Percentiles rank a stretch among this genome's conserved stretches.
Conservation (phyloP, 176 grass and related monocot genomes). For the Pontederia paniculata region DNA sequence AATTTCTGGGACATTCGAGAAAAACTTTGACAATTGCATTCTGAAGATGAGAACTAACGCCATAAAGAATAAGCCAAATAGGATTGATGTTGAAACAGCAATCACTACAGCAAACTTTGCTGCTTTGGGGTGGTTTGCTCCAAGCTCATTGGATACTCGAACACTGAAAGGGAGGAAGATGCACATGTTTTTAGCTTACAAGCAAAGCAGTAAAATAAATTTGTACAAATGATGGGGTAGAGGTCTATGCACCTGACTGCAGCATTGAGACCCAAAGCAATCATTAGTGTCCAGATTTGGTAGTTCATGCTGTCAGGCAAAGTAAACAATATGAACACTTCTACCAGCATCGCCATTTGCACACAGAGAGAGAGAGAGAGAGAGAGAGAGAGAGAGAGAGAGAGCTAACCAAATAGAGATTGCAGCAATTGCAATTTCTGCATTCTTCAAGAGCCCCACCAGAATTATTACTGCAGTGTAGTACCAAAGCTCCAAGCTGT, state of each 20-base stretch:
- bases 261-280: constrained; percentile 72
- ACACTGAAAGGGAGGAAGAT: constrained; percentile 36
- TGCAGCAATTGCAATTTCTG: constrained; percentile 53
- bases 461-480: constrained; percentile 74
- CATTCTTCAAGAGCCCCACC: constrained; percentile 55
- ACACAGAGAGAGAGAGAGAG: no score
- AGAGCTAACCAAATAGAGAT: constrained; percentile 71
- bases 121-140: constrained; percentile 47
- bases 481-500: constrained; percentile 90
- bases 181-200: background rate
- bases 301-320: constrained; percentile 67
- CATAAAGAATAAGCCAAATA: constrained; percentile 47
- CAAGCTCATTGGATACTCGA: constrained; percentile 86
- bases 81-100: constrained; percentile 49
- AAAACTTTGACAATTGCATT: constrained; percentile 41
- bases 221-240: background rate
- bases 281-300: constrained; percentile 81
- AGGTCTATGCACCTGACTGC: constrained; percentile 51
- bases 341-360: no score
- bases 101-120: constrained; percentile 67
- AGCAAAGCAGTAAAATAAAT: background rate
- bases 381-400: background rate
- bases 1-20: constrained; percentile 46
- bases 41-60: constrained; percentile 43
- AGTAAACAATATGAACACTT: background rate